Base-by-base conservation (phyloP, 306 rosid species). In the Comarum palustre region DNA sequence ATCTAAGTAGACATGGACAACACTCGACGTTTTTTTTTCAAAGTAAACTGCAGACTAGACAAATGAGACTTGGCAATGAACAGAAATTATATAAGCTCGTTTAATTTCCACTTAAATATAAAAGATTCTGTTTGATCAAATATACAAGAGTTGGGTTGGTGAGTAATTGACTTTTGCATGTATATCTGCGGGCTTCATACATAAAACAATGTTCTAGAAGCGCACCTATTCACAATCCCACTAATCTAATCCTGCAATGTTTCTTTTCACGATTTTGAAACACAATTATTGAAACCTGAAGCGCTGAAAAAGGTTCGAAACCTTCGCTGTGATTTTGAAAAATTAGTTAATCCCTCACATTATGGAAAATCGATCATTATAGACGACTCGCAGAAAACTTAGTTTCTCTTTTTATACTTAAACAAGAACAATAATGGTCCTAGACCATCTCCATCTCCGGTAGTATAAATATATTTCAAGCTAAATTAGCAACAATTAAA, bases 91-190 rank as follows among this genome's bases (percentile, higher is more conserved):
- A 29, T 3, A 52, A 54, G 60, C 15, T 54, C 15, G 29, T 39
- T 14, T 57, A 12, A 25, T 7, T 25, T 8, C 25, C 24, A 14
- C 20, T 15, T 29, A 59, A 59, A 7, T 1, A 36, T 36, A 2
- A 27, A 29, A 13, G 39, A 59, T 14, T 59, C 39, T 27, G 20
- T 2, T 51, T 5, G 20, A 6, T 46, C 19, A 42, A 4, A 48
- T 50, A 46, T 48, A 16, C 0, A 16, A 82, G 92, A 86, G 92
- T 86, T 8, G 42, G 42, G 10, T 39, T 39, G 42, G 42, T 39
- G 42, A 39, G 42, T 39, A 39, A 39, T 39, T 39, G 42, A 39
- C 42, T 39, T 39, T 2, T 7, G 11, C 42, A 8, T 39, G 8
- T 6, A 6, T 8, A 39, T 39, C 42, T 39, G 42, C 42, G 42